phyloP scores from a whole-genome alignment of 139 green algal genomes.

The Coccomyxa sp. region DNA sequence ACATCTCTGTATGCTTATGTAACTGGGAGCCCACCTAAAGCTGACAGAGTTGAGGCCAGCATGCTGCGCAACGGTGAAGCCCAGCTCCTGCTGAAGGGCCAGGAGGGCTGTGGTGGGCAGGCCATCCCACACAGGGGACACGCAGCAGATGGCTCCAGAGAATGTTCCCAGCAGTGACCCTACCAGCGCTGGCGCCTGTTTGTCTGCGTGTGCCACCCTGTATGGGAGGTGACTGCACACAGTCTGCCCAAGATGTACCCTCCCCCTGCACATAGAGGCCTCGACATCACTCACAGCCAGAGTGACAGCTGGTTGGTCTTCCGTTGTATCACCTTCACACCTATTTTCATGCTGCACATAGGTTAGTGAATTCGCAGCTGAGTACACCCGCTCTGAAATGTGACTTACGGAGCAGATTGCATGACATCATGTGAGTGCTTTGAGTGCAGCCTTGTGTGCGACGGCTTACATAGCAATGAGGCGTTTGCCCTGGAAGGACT shows the following conservation, averaged over 20 bases:
- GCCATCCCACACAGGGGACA: constrained; percentile 16
- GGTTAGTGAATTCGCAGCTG: neutral
- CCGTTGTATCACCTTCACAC: no score
- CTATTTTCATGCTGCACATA: neutral
- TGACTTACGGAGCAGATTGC: no score
- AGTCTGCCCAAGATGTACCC: constrained; percentile 29
- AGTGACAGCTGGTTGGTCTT: no score
- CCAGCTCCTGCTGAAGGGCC: constrained; percentile 44
- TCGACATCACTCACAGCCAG: no score
- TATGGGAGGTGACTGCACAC: constrained; percentile 14
- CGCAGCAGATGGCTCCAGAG: no score
- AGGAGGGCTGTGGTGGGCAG: constrained; percentile 21
- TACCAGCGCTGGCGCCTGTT: constrained; percentile 2
- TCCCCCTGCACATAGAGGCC: constrained; percentile 17
- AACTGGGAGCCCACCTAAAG: constrained; percentile 46
- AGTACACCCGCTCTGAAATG: neutral
- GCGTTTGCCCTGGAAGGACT: constrained; percentile 5
- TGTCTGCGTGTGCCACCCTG: neutral
- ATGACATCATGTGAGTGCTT: neutral
- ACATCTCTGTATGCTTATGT: neutral
- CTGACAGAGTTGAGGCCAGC: constrained; percentile 68
- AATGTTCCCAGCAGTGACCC: neutral
- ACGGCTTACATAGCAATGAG: constrained; percentile 2
- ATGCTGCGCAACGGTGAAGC: constrained; percentile 36
- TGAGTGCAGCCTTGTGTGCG: neutral